A percentile compares a stretch with the other conserved stretches of the same genome.
phyloP scores from a whole-genome alignment of 768 basidiomycete genomes.

The Chiua virens region DNA sequence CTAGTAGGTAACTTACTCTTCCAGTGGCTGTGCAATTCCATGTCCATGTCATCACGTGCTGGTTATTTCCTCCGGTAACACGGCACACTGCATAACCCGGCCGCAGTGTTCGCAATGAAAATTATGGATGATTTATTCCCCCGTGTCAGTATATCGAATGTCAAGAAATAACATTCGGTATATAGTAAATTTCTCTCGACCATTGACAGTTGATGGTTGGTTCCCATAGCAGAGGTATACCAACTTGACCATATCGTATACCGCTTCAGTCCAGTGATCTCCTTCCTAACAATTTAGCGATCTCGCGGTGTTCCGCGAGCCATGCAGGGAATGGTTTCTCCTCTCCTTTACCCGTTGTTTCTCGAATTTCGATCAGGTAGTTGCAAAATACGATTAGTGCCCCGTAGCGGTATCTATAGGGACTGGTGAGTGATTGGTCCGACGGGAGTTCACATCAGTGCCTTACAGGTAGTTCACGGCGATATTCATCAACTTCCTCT shows the following conservation, averaged over 20 bases:
- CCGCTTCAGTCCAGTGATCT: conserved; percentile 60
- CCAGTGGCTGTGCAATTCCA: conserved; percentile 20
- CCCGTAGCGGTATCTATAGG: conserved; percentile 77
- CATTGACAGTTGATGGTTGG: too few relatives aligned
- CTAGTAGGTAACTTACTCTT: conserved; percentile 15
- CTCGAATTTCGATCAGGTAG: conserved; percentile 76
- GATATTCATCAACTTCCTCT: conserved; percentile 68
- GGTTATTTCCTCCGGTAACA: too few relatives aligned
- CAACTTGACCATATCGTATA: neutral
- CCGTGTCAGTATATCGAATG: too few relatives aligned
- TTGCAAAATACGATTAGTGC: conserved; percentile 93
- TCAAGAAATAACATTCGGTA: neutral
- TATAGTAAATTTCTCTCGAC: too few relatives aligned
- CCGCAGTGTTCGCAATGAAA: too few relatives aligned
- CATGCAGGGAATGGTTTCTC: conserved; percentile 72
- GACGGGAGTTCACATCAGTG: conserved; percentile 18
- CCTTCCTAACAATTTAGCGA: conserved; percentile 67
- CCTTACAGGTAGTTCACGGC: conserved; percentile 85
- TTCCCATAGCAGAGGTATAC: neutral
- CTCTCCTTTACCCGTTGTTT: conserved; percentile 37
- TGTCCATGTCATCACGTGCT: conserved; percentile 19
- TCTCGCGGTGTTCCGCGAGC: conserved; percentile 83
- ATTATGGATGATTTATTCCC: too few relatives aligned
- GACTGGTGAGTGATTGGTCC: conserved; percentile 5
- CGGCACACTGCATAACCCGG: too few relatives aligned